Percentiles rank a stretch among this genome's conserved stretches.
Evolutionary conservation across 2,329 filamentous ascomycete genomes (phyloP).

Genomic region (Claviceps sp.): DNA sequence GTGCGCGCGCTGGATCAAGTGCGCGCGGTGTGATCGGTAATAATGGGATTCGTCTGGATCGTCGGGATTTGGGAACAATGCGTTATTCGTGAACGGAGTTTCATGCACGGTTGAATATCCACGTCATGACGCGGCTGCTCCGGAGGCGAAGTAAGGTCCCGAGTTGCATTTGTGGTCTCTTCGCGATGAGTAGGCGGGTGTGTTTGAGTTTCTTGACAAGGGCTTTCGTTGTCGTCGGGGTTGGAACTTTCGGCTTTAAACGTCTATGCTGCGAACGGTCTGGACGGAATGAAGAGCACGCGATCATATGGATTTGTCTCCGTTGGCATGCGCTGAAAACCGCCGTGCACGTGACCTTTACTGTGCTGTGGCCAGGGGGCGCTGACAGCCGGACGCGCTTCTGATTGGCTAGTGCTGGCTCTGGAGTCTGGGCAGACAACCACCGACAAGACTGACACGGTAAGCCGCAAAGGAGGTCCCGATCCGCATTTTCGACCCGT

Average conservation of each 20-base stretch:
- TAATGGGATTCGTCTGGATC: no score
- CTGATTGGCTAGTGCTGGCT: not conserved
- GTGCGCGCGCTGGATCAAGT: no score
- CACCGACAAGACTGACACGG: not conserved
- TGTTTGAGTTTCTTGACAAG: no score
- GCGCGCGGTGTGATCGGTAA: no score
- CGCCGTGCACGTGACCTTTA: slow-evolving; percentile 12
- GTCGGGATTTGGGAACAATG: no score
- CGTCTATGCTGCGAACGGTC: not conserved
- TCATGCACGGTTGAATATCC: not conserved
- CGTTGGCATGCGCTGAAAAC: not conserved
- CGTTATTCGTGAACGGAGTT: not conserved
- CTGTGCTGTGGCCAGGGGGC: not conserved
- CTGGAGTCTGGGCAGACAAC: no score
- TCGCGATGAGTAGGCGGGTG: no score
- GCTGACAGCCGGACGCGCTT: not conserved
- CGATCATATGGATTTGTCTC: no score
- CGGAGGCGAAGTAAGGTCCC: not conserved
- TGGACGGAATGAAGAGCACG: not conserved
- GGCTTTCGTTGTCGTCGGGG: not conserved
- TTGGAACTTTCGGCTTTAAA: not conserved
- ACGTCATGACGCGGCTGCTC: not conserved
- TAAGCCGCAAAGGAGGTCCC: not conserved
- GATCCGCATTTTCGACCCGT: slow-evolving; percentile 28
- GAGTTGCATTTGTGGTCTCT: not conserved